Evolutionary conservation across 179 eudicot species (phyloP), one percentile per base, ranked within the genome.

Genomic region (Spinacia oleracea): DNA sequence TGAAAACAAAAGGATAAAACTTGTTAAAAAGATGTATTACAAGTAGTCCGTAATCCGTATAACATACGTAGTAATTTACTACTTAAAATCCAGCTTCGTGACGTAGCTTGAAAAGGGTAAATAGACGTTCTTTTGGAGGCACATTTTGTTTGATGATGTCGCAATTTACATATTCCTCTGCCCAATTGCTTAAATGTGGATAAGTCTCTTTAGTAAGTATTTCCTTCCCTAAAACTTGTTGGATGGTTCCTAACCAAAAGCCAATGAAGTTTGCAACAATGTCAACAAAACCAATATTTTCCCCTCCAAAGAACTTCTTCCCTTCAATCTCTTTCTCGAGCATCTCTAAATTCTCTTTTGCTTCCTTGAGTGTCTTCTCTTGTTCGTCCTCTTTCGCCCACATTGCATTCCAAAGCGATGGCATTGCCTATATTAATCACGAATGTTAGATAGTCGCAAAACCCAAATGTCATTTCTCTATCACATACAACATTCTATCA

Each of bases 181-280:
- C 32, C 90, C 90, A 86, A 21, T 58, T 29, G 27, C 73, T 43
- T 51, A 86, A 9, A n/a, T n/a, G 63, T 1, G 88, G 88, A 70
- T 83, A 81, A 34, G 68, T 73, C 14, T 83, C 72, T 55, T 77
- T 53, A 43, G 74, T 67, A 14, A 81, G 27, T 18, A 81, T 29
- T 31, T 77, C 55, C 69, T 51, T 81, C 9, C 77, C 80, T 35
- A 70, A 12, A 18, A 34, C 72, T 77, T 77, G 80, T 71, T 81
- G 83, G 27, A 81, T 23, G 31, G 59, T 23, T 63, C 53, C 78
- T 23, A 66, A 16, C 83, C 77, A 70, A 18, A 45, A 43, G 7
- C 76, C 80, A 16, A 81, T 53, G 48, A 66, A 74, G 34, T 60
- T 77, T 0, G 77, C 80, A 4, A 51, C 77, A 58, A 83, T 72